These are phyloP conservation scores for Colletotrichum spaethianum DNA, from an alignment of 2,329 filamentous ascomycete genomes.

Conservation along the genomic window DNA sequence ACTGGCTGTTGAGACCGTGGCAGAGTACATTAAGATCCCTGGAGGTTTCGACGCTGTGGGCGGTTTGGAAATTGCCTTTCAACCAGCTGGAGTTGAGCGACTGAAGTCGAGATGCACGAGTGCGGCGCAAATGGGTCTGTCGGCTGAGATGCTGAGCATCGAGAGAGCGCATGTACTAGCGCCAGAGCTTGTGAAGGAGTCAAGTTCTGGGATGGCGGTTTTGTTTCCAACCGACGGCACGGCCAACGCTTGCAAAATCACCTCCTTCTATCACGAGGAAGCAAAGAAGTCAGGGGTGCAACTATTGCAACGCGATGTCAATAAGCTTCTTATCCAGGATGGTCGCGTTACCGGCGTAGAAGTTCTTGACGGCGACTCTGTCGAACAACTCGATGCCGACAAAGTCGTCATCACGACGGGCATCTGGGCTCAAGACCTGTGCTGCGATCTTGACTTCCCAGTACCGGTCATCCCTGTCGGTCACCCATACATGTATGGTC, in stretches of 20 bases:
- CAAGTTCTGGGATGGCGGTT: constrained; percentile 11
- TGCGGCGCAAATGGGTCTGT: background rate
- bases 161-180: constrained; percentile 12
- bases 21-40: constrained; percentile 26
- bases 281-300: constrained; percentile 7
- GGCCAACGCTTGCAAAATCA: constrained; percentile 18
- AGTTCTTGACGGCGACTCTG: background rate
- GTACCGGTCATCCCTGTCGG: constrained; percentile 25
- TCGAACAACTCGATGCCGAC: constrained; percentile 3
- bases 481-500: constrained; percentile 24
- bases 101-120: background rate
- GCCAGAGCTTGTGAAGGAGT: constrained; percentile 14
- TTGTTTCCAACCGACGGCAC: constrained; percentile 23
- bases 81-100: background rate
- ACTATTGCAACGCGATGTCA: background rate
- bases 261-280: constrained; percentile 20
- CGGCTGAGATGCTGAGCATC: constrained; percentile 15
- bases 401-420: constrained; percentile 24
- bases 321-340: background rate
- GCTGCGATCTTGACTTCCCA: constrained; percentile 9
- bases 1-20: constrained; percentile 16
- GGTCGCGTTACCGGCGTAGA: constrained; percentile 14
- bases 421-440: constrained; percentile 21
- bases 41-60: constrained; percentile 23
- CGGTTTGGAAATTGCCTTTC: constrained; percentile 18